Evolutionary conservation across 1,139 yeast species (phyloP).

Genomic region (Eremothecium coryli): DNA sequence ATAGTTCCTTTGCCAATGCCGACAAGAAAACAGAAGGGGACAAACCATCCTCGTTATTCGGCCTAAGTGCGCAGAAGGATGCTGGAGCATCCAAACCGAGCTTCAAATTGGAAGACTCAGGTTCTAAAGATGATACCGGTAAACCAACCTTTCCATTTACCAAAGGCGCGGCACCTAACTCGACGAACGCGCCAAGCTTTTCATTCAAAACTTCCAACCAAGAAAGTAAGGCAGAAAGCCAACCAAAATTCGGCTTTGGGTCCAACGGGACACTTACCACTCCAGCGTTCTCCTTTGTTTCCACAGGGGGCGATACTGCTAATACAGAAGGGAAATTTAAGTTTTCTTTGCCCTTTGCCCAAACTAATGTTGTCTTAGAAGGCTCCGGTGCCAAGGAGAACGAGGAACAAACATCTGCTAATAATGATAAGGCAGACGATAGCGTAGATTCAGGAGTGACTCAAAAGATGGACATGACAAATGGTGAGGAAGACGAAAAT

Average conservation of each 20-base stretch:
- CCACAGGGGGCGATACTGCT: slow-evolving; percentile 5
- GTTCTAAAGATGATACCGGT: not conserved
- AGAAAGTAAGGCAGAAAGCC: too few species aligned
- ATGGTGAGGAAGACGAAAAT: slow-evolving; percentile 85
- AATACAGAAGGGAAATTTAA: slow-evolving; percentile 23
- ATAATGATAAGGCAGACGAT: slow-evolving; percentile 32
- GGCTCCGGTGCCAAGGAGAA: slow-evolving; percentile 16
- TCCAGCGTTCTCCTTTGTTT: slow-evolving; percentile 18
- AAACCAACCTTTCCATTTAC: slow-evolving; percentile 19
- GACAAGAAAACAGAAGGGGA: slow-evolving; percentile 7
- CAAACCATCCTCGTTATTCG: slow-evolving; percentile 2
- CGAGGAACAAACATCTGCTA: slow-evolving; percentile 32
- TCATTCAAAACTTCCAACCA: slow-evolving; percentile 22
- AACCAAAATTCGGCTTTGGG: slow-evolving; percentile 33
- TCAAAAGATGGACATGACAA: slow-evolving; percentile 44
- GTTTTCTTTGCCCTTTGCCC: slow-evolving; percentile 27
- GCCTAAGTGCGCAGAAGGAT: not conserved
- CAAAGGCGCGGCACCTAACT: slow-evolving; percentile 7
- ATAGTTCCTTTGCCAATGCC: too few species aligned
- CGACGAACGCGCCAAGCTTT: slow-evolving; percentile 22
- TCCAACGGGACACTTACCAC: slow-evolving; percentile 12
- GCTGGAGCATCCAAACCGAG: not conserved
- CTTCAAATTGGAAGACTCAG: slow-evolving; percentile 1
- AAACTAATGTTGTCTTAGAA: slow-evolving; percentile 9
- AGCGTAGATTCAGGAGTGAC: slow-evolving; percentile 37